Evolutionary conservation across 2,329 filamentous ascomycete genomes (phyloP).

Genomic region (Didymellaceae sp.): DNA sequence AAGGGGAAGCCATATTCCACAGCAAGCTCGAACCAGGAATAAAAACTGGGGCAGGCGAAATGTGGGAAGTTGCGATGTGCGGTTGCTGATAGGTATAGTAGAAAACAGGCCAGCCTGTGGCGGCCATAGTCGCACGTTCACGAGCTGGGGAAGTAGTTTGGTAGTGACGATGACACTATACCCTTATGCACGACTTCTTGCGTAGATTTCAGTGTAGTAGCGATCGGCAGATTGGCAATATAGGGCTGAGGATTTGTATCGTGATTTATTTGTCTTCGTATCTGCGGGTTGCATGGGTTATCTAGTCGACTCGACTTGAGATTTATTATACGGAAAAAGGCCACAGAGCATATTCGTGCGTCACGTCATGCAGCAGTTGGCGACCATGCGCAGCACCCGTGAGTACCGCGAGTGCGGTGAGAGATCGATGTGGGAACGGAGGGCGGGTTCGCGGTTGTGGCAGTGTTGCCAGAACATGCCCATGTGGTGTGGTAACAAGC

Average conservation of each 20-base stretch:
- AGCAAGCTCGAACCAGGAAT: conserved; percentile 28
- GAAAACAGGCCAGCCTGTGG: conserved; percentile 35
- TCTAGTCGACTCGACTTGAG: conserved; percentile 19
- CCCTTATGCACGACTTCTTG: conserved; percentile 16
- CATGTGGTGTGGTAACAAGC: conserved; percentile 1
- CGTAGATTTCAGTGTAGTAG: neutral
- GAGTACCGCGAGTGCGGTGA: conserved; percentile 17
- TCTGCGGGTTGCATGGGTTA: conserved; percentile 6
- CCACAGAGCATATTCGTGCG: conserved; percentile 18
- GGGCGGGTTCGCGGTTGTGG: conserved; percentile 24
- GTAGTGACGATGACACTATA: conserved; percentile 11
- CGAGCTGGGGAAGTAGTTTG: conserved; percentile 14
- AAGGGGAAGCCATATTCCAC: conserved; percentile 34
- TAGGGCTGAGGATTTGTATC: conserved; percentile 33
- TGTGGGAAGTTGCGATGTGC: conserved; percentile 23
- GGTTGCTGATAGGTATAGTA: conserved; percentile 23
- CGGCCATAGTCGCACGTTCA: conserved; percentile 28
- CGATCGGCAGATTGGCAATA: conserved; percentile 21
- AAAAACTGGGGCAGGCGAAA: conserved; percentile 32
- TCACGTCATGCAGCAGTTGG: conserved; percentile 30
- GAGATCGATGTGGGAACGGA: conserved; percentile 1
- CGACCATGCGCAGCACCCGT: conserved; percentile 24
- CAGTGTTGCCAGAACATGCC: conserved; percentile 19
- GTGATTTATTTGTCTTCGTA: conserved; percentile 24
- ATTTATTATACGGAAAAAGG: conserved; percentile 12